Evolutionary conservation across 2,329 filamentous ascomycete species (phyloP), one percentile per base, ranked within the genome.

Genomic region (Leptodontidium sp.): DNA sequence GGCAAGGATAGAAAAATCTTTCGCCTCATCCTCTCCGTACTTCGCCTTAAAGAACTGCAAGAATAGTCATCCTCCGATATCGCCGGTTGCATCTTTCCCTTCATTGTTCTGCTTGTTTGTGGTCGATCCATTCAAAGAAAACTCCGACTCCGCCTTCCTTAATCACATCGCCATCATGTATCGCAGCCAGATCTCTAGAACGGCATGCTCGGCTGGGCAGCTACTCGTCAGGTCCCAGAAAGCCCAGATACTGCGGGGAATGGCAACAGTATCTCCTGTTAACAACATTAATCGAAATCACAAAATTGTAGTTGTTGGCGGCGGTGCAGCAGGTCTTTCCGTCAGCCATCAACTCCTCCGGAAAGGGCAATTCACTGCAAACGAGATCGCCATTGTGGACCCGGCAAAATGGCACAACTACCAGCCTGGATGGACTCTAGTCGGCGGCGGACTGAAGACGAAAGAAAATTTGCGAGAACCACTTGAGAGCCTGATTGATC

Each of bases 351-450:
- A 93, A 80, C 85, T 93, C 2, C 84, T 91, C 3, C 84, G 84
- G 1, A 82, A 83, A 0, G 88, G 87, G 53, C 83, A 83, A 32
- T 91, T 90, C 74, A 71, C 78, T 0, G 80, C 83, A 53, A 82
- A 88, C 40, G 89, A 91, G 69, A 90, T 91, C 69, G 89, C 89
- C 35, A 74, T 91, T 32, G 80, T 91, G 53, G 89, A 91, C 71
- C 89, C 89, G 0, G 84, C 89, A 0, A 76, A 80, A 71, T 89
- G 84, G 82, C 89, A 91, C 75, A 84, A 91, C 79, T 91, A 91
- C 77, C 89, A 91, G 77, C 88, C 89, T 0, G 89, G 89, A 65
- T 91, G 89, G 89, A 91, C 90, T 1, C 82, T 91, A 0, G 89
- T 91, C 1, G 89, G 89, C 53, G 88, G 87, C 49, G 89, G 89